Conservation (phyloP, 1,284 basidiomycete species). For the Pisolithus thermaeus region DNA sequence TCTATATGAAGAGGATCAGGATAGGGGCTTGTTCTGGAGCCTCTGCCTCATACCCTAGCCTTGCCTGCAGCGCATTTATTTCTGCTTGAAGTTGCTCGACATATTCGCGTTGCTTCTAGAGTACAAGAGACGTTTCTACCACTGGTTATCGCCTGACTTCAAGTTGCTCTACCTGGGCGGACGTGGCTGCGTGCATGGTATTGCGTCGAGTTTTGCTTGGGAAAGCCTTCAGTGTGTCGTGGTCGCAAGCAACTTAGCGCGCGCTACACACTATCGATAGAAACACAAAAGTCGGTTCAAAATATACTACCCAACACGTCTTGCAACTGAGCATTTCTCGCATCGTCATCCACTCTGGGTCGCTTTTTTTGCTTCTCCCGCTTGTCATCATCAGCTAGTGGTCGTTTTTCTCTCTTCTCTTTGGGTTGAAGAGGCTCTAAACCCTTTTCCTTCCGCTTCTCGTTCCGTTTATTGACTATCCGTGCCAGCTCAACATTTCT, state of each 20-base stretch:
- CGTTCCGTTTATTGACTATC: constrained; percentile 82
- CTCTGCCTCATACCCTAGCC: constrained; percentile 43
- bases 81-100: constrained; percentile 48
- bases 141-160: neutral
- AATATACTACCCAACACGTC: constrained; percentile 54
- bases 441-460: constrained; percentile 58
- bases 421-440: constrained; percentile 32
- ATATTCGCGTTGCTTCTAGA: constrained; percentile 52
- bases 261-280: too few relatives aligned
- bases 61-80: constrained; percentile 43
- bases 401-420: constrained; percentile 11
- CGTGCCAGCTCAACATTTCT: constrained; percentile 92
- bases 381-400: constrained; percentile 22
- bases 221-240: neutral
- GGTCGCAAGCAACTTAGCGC: neutral
- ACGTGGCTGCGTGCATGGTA: constrained; percentile 26
- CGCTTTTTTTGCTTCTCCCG: constrained; percentile 15
- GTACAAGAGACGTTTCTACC: neutral
- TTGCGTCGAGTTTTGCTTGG: neutral
- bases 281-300: constrained; percentile 17
- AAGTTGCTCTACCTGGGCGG: constrained; percentile 21
- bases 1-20: constrained; percentile 27
- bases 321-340: constrained; percentile 33
- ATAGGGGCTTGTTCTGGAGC: neutral
- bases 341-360: constrained; percentile 12